Conservation (phyloP, 2,329 filamentous ascomycete genomes). For the Didymella segeticola region DNA sequence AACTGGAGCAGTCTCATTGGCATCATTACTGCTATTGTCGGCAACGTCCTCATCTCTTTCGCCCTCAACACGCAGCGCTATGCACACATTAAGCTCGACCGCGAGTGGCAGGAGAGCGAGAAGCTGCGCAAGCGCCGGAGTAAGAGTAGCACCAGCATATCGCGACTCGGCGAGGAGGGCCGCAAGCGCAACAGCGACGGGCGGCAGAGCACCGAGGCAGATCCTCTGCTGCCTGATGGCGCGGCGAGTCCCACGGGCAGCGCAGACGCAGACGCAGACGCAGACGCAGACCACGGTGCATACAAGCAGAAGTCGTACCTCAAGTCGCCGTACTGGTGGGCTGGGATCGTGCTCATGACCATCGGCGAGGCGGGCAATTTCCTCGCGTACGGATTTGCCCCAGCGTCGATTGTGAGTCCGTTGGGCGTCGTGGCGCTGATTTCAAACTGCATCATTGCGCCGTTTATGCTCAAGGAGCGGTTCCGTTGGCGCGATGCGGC, state of each 20-base stretch:
- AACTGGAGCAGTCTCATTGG: slow-evolving; percentile 93
- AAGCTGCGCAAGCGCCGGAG: slow-evolving; percentile 39
- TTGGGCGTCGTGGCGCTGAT: slow-evolving; percentile 95
- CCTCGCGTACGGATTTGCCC: slow-evolving; percentile 94
- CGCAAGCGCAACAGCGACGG: slow-evolving; percentile 21
- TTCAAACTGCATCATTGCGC: slow-evolving; percentile 96
- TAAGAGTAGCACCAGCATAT: slow-evolving; percentile 53
- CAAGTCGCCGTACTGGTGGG: slow-evolving; percentile 94
- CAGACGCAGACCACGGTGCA: slow-evolving; percentile 35
- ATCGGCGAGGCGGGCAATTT: slow-evolving; percentile 96
- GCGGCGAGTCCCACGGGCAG: not conserved
- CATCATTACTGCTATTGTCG: slow-evolving; percentile 88
- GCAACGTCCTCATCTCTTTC: slow-evolving; percentile 92
- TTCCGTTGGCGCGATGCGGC: slow-evolving; percentile 86
- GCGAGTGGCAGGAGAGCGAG: slow-evolving; percentile 65
- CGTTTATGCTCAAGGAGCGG: slow-evolving; percentile 87
- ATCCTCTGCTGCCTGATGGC: slow-evolving; percentile 4
- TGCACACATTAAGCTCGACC: slow-evolving; percentile 83
- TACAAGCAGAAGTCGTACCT: slow-evolving; percentile 75
- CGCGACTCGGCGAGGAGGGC: slow-evolving; percentile 43
- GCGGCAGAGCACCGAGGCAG: slow-evolving; percentile 3
- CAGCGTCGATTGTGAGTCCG: slow-evolving; percentile 95
- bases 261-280: not conserved
- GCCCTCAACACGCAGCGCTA: slow-evolving; percentile 97
- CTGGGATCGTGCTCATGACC: slow-evolving; percentile 89